Percentiles rank a stretch among this genome's conserved stretches.
phyloP scores from a whole-genome alignment of 2,329 filamentous ascomycete species.

The Penicillium sp. region DNA sequence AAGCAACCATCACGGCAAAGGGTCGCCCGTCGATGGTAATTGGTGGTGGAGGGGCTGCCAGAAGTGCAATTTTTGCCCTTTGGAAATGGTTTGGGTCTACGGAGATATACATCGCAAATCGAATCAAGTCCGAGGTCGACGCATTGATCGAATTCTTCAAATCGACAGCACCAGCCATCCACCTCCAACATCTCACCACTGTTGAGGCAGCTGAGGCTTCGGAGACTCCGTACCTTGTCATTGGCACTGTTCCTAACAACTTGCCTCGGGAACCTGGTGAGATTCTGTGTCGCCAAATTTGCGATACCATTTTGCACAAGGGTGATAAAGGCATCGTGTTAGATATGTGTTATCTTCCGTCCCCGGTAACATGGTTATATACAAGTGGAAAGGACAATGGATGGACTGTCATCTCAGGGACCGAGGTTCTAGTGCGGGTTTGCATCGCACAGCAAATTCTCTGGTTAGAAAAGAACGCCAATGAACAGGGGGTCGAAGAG shows the following conservation, averaged over 20 bases:
- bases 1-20: not conserved
- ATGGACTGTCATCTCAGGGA: slow-evolving; percentile 22
- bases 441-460: slow-evolving; percentile 24
- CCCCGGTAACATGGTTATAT: slow-evolving; percentile 16
- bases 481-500: slow-evolving; percentile 15
- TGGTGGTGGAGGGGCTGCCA: slow-evolving; percentile 22
- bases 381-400: slow-evolving; percentile 14
- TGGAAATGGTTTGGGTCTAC: slow-evolving; percentile 21
- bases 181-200: slow-evolving; percentile 13
- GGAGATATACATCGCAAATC: slow-evolving; percentile 25
- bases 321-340: slow-evolving; percentile 18
- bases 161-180: slow-evolving; percentile 5
- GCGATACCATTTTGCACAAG: slow-evolving; percentile 2
- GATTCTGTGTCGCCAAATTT: slow-evolving; percentile 4
- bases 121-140: slow-evolving; percentile 21
- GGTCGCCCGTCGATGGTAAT: slow-evolving; percentile 20
- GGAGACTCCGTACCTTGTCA: slow-evolving; percentile 14
- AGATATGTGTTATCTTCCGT: slow-evolving; percentile 29
- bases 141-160: slow-evolving; percentile 18
- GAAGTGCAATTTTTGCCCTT: slow-evolving; percentile 23
- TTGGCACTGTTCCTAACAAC: slow-evolving; percentile 24
- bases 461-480: slow-evolving; percentile 20
- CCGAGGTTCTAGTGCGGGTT: slow-evolving; percentile 22
- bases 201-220: slow-evolving; percentile 8
- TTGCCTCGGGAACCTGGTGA: slow-evolving; percentile 19